These are phyloP conservation scores for Pythium monospermum DNA, from an alignment of 352 stramenopile species.

Conservation along the genomic window DNA sequence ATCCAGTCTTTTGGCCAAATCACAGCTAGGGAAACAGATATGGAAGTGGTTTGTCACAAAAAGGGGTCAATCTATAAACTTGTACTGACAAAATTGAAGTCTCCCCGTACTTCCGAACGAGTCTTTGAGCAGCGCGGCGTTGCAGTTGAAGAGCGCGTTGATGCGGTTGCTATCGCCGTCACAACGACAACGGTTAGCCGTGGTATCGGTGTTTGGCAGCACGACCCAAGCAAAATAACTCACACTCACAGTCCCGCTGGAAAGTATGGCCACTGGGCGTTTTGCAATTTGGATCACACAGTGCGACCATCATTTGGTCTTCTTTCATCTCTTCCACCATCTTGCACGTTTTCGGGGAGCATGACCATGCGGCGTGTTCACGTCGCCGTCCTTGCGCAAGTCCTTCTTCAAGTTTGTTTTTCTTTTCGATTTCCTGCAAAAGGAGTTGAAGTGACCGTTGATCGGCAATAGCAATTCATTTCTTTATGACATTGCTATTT, in stretches of 20 bases:
- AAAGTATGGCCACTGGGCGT: constrained; percentile 39
- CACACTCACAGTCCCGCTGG: too few relatives aligned
- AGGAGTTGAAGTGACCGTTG: constrained; percentile 1
- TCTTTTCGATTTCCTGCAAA: not conserved
- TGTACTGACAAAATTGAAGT: too few relatives aligned
- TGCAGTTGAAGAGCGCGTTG: constrained; percentile 60
- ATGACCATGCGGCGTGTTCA: constrained; percentile 51
- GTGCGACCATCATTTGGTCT: constrained; percentile 56
- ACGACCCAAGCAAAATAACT: too few relatives aligned
- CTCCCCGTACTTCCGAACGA: constrained; percentile 57
- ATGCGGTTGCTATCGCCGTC: constrained; percentile 44
- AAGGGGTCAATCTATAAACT: not conserved
- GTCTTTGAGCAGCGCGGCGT: constrained; percentile 56
- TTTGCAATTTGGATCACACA: constrained; percentile 38
- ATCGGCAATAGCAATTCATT: not conserved
- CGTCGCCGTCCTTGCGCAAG: constrained; percentile 51
- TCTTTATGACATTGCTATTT: too few relatives aligned
- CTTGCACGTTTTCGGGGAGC: constrained; percentile 42
- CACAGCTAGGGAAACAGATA: constrained; percentile 41
- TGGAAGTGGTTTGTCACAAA: too few relatives aligned
- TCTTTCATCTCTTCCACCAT: constrained; percentile 68
- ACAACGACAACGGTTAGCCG: too few relatives aligned
- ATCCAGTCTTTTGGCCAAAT: constrained; percentile 75
- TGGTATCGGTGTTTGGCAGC: too few relatives aligned
- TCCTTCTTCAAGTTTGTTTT: not conserved